Conservation (phyloP, 257 asterid species). For the Solanum etuberosum region DNA sequence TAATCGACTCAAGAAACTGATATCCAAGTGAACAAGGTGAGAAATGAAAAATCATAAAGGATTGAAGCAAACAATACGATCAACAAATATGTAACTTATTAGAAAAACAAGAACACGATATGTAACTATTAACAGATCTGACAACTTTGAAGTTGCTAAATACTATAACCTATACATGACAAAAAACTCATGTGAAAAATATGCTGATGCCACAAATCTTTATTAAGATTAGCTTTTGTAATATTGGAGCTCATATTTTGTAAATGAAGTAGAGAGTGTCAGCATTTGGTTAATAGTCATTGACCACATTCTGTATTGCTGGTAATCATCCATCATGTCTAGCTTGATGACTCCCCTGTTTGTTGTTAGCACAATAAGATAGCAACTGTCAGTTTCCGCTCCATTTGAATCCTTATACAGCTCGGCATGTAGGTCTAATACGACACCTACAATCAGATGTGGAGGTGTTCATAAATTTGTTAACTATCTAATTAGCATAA, state of each 20-base stretch:
- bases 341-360: constrained; percentile 58
- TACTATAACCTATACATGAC: background rate
- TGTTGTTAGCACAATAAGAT: constrained; percentile 55
- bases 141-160: background rate
- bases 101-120: background rate
- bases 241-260: constrained; percentile 47
- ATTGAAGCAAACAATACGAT: constrained; percentile 14
- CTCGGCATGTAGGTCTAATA: constrained; percentile 53
- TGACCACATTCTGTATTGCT: constrained; percentile 58
- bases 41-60: background rate
- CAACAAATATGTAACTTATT: constrained; percentile 11
- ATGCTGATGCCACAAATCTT: background rate
- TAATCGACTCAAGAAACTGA: background rate
- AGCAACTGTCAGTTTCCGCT: constrained; percentile 42
- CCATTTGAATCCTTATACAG: constrained; percentile 54
- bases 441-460: constrained; percentile 24
- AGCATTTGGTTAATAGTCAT: constrained; percentile 72
- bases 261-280: constrained; percentile 49
- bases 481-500: background rate
- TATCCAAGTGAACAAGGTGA: background rate
- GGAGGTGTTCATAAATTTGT: background rate
- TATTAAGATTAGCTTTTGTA: constrained; percentile 23
- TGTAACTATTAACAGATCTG: background rate
- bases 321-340: constrained; percentile 60
- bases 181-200: background rate